phyloP scores from a whole-genome alignment of 2,329 filamentous ascomycete species.

The Erysiphe pulchra region DNA sequence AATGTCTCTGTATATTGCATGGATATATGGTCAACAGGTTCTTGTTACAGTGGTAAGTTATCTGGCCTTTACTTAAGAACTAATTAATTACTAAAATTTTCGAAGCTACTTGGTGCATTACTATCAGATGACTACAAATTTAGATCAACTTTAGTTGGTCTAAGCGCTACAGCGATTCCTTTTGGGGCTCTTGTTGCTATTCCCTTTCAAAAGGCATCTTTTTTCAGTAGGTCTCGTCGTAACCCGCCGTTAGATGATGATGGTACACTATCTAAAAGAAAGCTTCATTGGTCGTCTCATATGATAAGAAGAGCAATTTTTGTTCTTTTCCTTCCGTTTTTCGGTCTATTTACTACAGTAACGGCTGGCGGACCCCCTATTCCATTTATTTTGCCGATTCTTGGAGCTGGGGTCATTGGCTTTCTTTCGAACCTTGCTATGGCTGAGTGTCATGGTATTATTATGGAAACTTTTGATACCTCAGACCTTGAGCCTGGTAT shows the following conservation, averaged over 20 bases:
- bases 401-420: slow-evolving; percentile 39
- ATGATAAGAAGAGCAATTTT: slow-evolving; percentile 42
- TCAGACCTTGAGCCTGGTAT: slow-evolving; percentile 52
- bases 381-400: slow-evolving; percentile 34
- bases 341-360: slow-evolving; percentile 39
- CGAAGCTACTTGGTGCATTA: slow-evolving; percentile 38
- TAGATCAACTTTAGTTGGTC: slow-evolving; percentile 36
- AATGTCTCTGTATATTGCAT: slow-evolving; percentile 45
- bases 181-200: slow-evolving; percentile 43
- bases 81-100: slow-evolving; percentile 2
- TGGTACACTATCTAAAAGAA: slow-evolving; percentile 33
- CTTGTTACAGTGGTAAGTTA: slow-evolving; percentile 38
- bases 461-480: slow-evolving; percentile 67
- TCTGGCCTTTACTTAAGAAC: slow-evolving; percentile 1
- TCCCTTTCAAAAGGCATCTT: slow-evolving; percentile 45
- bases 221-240: slow-evolving; percentile 39
- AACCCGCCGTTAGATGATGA: slow-evolving; percentile 33
- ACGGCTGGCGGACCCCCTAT: slow-evolving; percentile 35
- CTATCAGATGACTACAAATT: slow-evolving; percentile 41
- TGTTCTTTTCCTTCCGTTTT: slow-evolving; percentile 37
- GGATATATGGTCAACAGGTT: slow-evolving; percentile 57
- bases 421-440: slow-evolving; percentile 50
- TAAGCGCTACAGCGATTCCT: slow-evolving; percentile 37
- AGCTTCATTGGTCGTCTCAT: slow-evolving; percentile 45
- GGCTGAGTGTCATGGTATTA: slow-evolving; percentile 47